Evolutionary conservation across 2,329 filamentous ascomycete genomes (phyloP).

Genomic region (Pyricularia sp.): DNA sequence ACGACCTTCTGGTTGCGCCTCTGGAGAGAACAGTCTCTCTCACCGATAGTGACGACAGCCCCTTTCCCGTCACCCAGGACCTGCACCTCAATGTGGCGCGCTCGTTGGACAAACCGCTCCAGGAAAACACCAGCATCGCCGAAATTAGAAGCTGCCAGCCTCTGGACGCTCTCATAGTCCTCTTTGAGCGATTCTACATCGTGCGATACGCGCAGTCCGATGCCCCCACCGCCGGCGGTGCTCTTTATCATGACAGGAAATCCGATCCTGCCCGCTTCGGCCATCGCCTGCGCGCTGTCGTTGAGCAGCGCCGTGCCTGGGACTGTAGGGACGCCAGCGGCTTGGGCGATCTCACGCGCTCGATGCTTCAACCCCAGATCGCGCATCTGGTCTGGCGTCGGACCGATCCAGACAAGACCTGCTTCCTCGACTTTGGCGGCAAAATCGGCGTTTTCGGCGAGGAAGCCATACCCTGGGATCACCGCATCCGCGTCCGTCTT

Average conservation of each 20-base stretch:
- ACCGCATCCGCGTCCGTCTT: conserved; percentile 34
- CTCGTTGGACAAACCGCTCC: background rate
- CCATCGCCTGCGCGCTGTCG: conserved; percentile 32
- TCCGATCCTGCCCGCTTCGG: conserved; percentile 19
- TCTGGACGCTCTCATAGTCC: background rate
- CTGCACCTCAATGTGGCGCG: background rate
- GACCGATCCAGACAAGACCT: conserved; percentile 19
- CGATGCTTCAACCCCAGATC: conserved; percentile 46
- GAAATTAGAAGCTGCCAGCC: background rate
- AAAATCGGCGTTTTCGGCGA: conserved; percentile 50
- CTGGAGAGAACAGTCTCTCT: conserved; percentile 50
- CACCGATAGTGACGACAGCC: conserved; percentile 41
- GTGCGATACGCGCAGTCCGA: background rate
- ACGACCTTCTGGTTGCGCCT: conserved; percentile 51
- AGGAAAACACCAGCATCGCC: background rate
- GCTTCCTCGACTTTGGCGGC: conserved; percentile 35
- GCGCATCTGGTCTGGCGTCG: conserved; percentile 13
- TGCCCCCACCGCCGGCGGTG: background rate
- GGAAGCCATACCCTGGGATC: conserved; percentile 52
- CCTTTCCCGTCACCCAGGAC: conserved; percentile 46
- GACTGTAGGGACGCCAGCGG: conserved; percentile 28
- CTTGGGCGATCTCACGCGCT: conserved; percentile 32
- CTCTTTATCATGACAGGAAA: background rate
- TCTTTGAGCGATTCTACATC: background rate
- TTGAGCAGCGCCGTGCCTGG: conserved; percentile 23